Base-by-base conservation (phyloP, 805 yeast species). In the Yarrowia deformans region DNA sequence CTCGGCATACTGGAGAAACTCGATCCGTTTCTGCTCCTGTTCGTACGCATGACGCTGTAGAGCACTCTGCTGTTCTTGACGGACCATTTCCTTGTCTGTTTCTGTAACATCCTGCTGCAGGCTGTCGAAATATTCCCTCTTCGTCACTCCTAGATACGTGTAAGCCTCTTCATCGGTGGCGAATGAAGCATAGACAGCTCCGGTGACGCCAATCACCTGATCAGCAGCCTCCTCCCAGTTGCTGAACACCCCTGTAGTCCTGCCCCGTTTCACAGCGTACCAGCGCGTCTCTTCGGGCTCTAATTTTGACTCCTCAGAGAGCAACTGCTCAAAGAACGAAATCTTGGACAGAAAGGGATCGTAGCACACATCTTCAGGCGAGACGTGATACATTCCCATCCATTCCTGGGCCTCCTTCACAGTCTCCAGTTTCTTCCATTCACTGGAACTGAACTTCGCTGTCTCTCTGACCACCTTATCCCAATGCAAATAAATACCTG, bases 401-500 rank as follows among this genome's bases (percentile, higher is more conserved):
- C 42, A 60, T 8, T 45, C 52, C 34, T 34, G 32, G 13, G 66
- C 66, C 18, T 18, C 42, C 13, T 2, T 6, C 1, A 60, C 14
- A 4, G 42, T 18, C 9, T 37, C 42, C 2, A 43, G 2, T 18
- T 60, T 60, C 10, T 45, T n/a, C 66, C 66, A 60, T 8, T 60
- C 66, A 32, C 12, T 18, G 2, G 3, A 16, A 8, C 37, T 10
- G 32, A 43, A 6, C 10, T 18, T 39, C 3, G 13, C 43, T 2
- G 52, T 35, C 34, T 60, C 52, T 16, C 7, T 8, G 4, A 34
- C 40, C 14, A 45, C 66, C 14, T 14, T 45, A 10, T 32, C 42
- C 66, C 66, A 60, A 12, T 43, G 19, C 14, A 60, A n/a, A 13
- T 60, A 60, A 7, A 60, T 60, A 8, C 66, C 66, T 0, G 66